Base-by-base conservation (phyloP, 208 protist species). In the Acanthamoeba quina region DNA sequence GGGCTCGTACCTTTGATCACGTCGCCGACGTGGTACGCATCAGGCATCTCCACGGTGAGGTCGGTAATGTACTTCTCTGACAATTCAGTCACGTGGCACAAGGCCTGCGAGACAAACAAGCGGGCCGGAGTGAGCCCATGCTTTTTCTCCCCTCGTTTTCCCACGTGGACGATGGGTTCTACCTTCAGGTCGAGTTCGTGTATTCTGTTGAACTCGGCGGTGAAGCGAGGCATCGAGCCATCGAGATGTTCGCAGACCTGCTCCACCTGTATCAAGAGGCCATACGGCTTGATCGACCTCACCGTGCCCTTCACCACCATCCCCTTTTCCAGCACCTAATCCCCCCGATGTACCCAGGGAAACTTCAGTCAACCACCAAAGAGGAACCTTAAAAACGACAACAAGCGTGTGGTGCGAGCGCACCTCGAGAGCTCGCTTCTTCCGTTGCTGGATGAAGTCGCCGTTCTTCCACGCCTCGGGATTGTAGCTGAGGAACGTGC, bases 251-350 rank as follows among this genome's bases (percentile, higher is more conserved):
- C 82, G 58, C 56, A 78, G 26, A 92, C 29, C n/a, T 92, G 41
- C 31, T 92, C 31, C 44, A 92, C n/a, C 34, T 70, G 56, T 17
- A 92, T 21, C 19, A 92, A 44, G 10, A 92, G 47, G 19, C 88
- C 88, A 31, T 78, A 92, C 10, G 56, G 62, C 62, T 78, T 92
- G 56, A 92, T 52, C 29, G 47, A 41, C 62, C 76, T 78, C 15
- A 92, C 88, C 24, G 29, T 78, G 24, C 88, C 88, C 52, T 92
- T 92, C 41, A 92, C 88, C 47, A 92, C 88, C 88, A 92, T 92
- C n/a, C 52, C 88, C 49, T 54, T 72, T 9, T 78, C 47, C 64
- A 92, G 62, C n/a, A 60, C 88, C 88, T 92, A 11, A 5, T 29
- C 19, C 1, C 82, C 21, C 17, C 10, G 3, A 54, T 5, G 64